Evolutionary conservation across 2,329 filamentous ascomycete genomes (phyloP), one percentile per base, ranked within the genome.

Genomic region (Fusarium nygamai): DNA sequence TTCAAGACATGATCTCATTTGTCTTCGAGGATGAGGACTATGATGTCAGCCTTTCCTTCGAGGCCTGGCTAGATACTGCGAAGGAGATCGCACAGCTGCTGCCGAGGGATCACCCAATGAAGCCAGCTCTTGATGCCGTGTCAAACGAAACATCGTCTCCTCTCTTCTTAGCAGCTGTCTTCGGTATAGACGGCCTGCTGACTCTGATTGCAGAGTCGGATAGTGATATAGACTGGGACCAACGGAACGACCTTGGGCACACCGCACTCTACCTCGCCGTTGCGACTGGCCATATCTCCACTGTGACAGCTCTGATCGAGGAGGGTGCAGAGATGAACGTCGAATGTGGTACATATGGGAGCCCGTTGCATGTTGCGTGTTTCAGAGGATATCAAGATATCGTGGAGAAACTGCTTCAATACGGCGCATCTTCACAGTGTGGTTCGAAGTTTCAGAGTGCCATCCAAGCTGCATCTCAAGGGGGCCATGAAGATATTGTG

Each of bases 261-360:
- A 64, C 59, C 11, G 22, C 64, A 24, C 20, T 64, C 20, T 66
- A 66, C 8, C 59, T 66, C 9, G 64, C 64, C 17, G 39, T 16
- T 24, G 29, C 34, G 0, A 31, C 31, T 5, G 59, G 64, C 0
- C 59, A 66, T n/a, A 8, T 44, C 17, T 36, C 48, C 1, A 62
- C 38, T 5, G 36, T 57, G 20, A 5, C 16, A 2, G 2, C 16
- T 24, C 10, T 62, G 38, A 44, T 62, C 8, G 31, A 31, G 20
- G 36, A 31, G 7, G 48, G 48, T 5, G 60, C n/a, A 5, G 29
- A 64, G 16, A 1, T 19, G 19, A 27, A 33, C 9, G 5, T 43
- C 11, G 17, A 41, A 16, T 66, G 64, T 12, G 64, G 64, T 8
- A 12, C 29, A 12, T 43, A 36, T 4, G 64, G 60, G 6, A 66